Conservation (phyloP, 495 filamentous ascomycete genomes). For the Xanthoparmelia taractica region DNA sequence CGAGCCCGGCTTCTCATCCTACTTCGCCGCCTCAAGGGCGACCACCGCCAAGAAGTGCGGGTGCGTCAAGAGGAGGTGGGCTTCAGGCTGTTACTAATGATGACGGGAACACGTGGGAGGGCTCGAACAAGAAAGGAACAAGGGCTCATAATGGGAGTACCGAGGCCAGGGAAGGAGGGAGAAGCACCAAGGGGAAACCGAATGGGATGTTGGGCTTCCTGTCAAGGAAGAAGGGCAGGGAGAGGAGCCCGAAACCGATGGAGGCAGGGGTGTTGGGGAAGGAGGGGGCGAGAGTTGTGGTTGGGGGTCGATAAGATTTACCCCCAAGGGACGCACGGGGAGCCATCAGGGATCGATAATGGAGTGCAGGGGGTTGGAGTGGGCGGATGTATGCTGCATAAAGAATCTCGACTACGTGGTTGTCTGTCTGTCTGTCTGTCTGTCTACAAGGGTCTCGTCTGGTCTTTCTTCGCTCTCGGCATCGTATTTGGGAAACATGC, state of each 20-base stretch:
- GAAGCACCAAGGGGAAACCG: conserved; percentile 36
- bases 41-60: conserved; percentile 36
- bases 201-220: conserved; percentile 86
- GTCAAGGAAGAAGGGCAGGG: conserved; percentile 78
- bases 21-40: conserved; percentile 25
- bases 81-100: conserved; percentile 87
- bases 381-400: not conserved
- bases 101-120: conserved; percentile 78
- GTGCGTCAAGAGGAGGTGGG: conserved; percentile 72
- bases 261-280: conserved; percentile 91
- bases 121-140: conserved; percentile 58
- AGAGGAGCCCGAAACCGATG: conserved; percentile 86
- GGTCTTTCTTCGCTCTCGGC: no score
- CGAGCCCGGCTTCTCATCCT: not conserved
- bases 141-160: conserved; percentile 48
- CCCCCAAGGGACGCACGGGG: no score
- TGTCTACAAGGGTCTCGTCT: no score
- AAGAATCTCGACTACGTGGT: no score
- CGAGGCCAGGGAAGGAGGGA: conserved; percentile 25
- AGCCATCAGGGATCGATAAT: not conserved
- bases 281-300: conserved; percentile 78
- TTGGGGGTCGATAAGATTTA: conserved; percentile 29
- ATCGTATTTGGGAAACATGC: no score
- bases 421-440: no score
- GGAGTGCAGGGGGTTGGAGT: not conserved